Percentiles rank a stretch among this genome's conserved stretches.
Conservation (phyloP, 305 asterid genomes). For the Fraxinus xanthoxyloides region DNA sequence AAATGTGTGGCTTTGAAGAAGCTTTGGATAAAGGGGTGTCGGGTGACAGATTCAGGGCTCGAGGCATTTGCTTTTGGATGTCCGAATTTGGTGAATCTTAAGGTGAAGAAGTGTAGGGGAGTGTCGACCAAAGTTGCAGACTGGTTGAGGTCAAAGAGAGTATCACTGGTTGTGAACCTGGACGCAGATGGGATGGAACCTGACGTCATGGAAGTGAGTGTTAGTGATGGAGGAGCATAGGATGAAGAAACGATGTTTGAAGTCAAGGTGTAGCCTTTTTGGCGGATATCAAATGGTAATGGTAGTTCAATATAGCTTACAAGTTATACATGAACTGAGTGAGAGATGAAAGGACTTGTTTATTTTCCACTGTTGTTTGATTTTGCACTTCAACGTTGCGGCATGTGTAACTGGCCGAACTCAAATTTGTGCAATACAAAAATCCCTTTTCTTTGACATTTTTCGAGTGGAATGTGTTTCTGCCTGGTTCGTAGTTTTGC, state of each 20-base stretch:
- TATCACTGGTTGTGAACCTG: conserved; percentile 17
- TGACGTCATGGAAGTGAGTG: conserved; percentile 22
- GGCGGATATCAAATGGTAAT: conserved; percentile 38
- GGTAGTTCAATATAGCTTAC: conserved; percentile 21
- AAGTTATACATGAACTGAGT: conserved; percentile 14
- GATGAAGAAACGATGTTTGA: conserved; percentile 27
- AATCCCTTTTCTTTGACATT: not conserved
- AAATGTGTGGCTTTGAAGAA: conserved; percentile 27
- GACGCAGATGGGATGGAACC: conserved; percentile 23
- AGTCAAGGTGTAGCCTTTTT: conserved; percentile 29
- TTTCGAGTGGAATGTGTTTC: not conserved
- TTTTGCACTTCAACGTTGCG: not conserved
- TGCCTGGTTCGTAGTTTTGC: not conserved
- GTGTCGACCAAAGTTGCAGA: conserved; percentile 22
- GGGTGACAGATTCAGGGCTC: conserved; percentile 26
- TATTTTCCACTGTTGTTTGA: not conserved
- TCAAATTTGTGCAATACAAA: not conserved
- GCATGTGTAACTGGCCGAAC: not conserved
- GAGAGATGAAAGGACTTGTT: conserved; percentile 14
- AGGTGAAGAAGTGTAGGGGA: conserved; percentile 33
- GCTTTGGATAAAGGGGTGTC: conserved; percentile 34
- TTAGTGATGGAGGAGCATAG: conserved; percentile 36
- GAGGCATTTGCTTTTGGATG: conserved; percentile 26
- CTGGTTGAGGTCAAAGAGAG: conserved; percentile 23
- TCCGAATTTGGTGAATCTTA: conserved; percentile 34